phyloP scores from a whole-genome alignment of 1,139 yeast species.

The Suhomyces yuchorum region DNA sequence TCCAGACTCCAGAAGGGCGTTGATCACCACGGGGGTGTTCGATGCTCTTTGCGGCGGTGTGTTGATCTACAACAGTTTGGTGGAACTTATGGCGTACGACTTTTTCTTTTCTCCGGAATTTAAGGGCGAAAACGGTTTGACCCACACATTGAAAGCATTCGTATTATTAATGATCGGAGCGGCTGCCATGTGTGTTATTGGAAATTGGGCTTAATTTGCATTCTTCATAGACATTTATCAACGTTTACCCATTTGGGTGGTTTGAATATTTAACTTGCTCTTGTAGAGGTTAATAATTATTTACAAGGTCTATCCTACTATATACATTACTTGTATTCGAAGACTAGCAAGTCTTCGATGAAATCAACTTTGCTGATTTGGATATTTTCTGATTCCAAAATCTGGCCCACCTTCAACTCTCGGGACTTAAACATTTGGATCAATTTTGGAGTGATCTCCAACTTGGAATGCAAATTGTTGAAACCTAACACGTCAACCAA shows the following conservation, averaged over 20 bases:
- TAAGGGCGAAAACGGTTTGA: slow-evolving; percentile 21
- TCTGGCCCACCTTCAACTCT: slow-evolving; percentile 27
- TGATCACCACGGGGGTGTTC: slow-evolving; percentile 40
- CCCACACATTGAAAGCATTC: slow-evolving; percentile 27
- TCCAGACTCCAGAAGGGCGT: slow-evolving; percentile 35
- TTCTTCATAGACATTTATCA: too few relatives aligned
- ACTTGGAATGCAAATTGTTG: slow-evolving; percentile 25
- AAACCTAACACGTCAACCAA: slow-evolving; percentile 33
- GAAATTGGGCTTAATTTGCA: slow-evolving; percentile 23
- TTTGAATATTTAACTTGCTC: too few relatives aligned
- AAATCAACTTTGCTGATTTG: slow-evolving; percentile 32
- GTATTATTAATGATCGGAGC: slow-evolving; percentile 24
- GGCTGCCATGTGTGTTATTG: slow-evolving; percentile 26
- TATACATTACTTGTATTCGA: slow-evolving; percentile 16
- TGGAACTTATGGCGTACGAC: slow-evolving; percentile 46
- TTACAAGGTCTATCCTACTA: slow-evolving; percentile 4
- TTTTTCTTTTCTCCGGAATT: slow-evolving; percentile 35
- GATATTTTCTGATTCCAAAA: slow-evolving; percentile 23
- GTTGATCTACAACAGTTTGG: slow-evolving; percentile 40
- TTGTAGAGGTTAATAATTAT: too few relatives aligned
- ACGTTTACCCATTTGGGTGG: too few relatives aligned
- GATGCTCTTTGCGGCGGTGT: slow-evolving; percentile 45
- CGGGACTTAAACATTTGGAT: slow-evolving; percentile 24
- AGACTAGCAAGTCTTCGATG: slow-evolving; percentile 35
- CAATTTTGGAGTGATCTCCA: slow-evolving; percentile 27